These are phyloP conservation scores for Gamarada debralockiae DNA, from an alignment of 495 filamentous ascomycete species.

Conservation along the genomic window DNA sequence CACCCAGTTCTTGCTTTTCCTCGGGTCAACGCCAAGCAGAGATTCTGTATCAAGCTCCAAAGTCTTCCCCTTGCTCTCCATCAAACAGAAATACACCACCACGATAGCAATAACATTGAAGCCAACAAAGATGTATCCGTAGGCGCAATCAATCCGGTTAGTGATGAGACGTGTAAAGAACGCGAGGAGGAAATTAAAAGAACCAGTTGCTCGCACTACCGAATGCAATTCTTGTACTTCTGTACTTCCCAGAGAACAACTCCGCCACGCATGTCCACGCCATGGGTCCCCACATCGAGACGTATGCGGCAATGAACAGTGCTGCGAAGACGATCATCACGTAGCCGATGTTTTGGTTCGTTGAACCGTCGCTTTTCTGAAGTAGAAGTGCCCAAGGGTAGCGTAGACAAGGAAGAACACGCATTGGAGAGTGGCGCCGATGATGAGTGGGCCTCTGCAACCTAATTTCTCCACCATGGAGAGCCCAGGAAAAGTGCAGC, in stretches of 20 bases:
- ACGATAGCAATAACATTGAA: constrained; percentile 58
- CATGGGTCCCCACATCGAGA: constrained; percentile 77
- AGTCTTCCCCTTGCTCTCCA: too few relatives aligned
- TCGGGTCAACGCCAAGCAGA: too few relatives aligned
- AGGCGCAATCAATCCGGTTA: constrained; percentile 60
- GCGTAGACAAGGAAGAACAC: constrained; percentile 69
- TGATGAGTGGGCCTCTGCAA: constrained; percentile 59
- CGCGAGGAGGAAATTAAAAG: constrained; percentile 73
- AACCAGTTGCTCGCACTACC: constrained; percentile 82
- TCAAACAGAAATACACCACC: constrained; percentile 73
- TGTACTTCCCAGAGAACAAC: constrained; percentile 67
- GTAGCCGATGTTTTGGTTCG: constrained; percentile 50
- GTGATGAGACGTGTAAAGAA: constrained; percentile 79
- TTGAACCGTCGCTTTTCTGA: constrained; percentile 46
- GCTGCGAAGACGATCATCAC: constrained; percentile 77
- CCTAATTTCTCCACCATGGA: constrained; percentile 67
- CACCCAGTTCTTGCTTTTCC: too few relatives aligned
- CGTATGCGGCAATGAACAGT: constrained; percentile 56
- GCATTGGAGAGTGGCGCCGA: constrained; percentile 61
- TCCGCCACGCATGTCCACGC: constrained; percentile 76
- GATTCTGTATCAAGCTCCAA: too few relatives aligned
- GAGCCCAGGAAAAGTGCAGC: constrained; percentile 58
- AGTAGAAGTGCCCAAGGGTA: constrained; percentile 49
- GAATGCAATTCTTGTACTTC: constrained; percentile 66
- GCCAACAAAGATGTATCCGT: constrained; percentile 73